These are phyloP conservation scores for Leucocoprinus leucothites DNA, from an alignment of 768 basidiomycete species.

Conservation along the genomic window DNA sequence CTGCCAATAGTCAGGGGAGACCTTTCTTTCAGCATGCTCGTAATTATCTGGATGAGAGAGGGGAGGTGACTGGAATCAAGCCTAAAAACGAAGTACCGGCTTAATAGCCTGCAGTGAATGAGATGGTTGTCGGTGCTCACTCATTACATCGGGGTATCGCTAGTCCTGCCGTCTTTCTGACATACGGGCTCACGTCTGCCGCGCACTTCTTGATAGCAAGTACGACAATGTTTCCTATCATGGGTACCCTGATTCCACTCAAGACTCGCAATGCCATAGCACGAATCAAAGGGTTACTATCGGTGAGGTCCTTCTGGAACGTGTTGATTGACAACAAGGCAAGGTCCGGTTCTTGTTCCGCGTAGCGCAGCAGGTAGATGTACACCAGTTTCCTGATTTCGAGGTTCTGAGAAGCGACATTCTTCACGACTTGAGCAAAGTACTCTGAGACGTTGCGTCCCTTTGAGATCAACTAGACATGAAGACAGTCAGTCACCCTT, in stretches of 20 bases:
- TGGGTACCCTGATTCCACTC: constrained; percentile 86
- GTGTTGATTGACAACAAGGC: constrained; percentile 96
- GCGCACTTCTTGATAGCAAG: constrained; percentile 92
- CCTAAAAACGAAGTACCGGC: constrained; percentile 35
- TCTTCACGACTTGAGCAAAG: constrained; percentile 97
- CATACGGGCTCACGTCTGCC: constrained; percentile 89
- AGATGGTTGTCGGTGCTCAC: constrained; percentile 26
- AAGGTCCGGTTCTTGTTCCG: constrained; percentile 90
- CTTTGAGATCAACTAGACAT: constrained; percentile 83
- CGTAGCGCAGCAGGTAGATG: constrained; percentile 94
- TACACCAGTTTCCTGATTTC: constrained; percentile 97
- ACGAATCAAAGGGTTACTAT: constrained; percentile 89
- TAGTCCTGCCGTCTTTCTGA: constrained; percentile 88
- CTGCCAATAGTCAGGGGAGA: constrained; percentile 88
- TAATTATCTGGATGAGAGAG: constrained; percentile 66
- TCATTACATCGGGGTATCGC: constrained; percentile 85
- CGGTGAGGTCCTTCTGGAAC: constrained; percentile 94
- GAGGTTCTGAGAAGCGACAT: constrained; percentile 88
- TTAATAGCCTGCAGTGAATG: neutral
- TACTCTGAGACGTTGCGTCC: constrained; percentile 87
- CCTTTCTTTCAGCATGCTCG: constrained; percentile 62
- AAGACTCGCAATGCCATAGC: constrained; percentile 95
- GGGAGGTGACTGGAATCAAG: constrained; percentile 72
- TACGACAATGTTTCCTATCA: constrained; percentile 82
- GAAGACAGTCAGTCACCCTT: neutral